Percentiles rank a stretch among this genome's conserved stretches.
These are phyloP conservation scores for Fusarium devonianum DNA, from an alignment of 2,329 filamentous ascomycete species.

Conservation along the genomic window DNA sequence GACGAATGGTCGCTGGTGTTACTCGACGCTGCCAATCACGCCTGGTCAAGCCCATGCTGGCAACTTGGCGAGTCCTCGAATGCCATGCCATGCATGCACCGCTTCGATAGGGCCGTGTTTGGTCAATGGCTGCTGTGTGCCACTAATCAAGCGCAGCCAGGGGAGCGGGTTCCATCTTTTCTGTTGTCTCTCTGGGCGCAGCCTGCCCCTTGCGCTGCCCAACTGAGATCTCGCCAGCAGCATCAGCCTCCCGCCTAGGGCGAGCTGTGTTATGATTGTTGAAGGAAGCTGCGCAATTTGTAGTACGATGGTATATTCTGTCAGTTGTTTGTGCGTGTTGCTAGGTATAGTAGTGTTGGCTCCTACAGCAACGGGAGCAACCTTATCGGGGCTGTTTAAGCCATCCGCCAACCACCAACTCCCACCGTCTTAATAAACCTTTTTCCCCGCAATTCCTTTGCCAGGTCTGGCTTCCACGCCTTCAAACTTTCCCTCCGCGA, in stretches of 20 bases:
- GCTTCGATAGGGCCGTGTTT: conserved; percentile 16
- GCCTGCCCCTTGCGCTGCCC: conserved; percentile 32
- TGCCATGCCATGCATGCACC: conserved; percentile 4
- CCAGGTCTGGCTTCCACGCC: not conserved
- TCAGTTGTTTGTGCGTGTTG: conserved; percentile 2
- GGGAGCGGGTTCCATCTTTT: conserved; percentile 10
- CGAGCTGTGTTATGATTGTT: not conserved
- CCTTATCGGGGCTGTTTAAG: conserved; percentile 23
- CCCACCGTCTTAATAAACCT: not conserved
- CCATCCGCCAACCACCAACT: conserved; percentile 2
- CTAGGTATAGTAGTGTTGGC: conserved; percentile 5
- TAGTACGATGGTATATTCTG: too few species aligned
- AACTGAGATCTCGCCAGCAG: conserved; percentile 40
- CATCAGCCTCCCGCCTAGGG: conserved; percentile 7
- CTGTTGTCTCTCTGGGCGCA: conserved; percentile 25
- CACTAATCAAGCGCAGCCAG: conserved; percentile 38
- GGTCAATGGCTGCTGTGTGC: conserved; percentile 31
- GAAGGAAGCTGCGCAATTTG: too few species aligned
- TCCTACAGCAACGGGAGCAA: conserved; percentile 22
- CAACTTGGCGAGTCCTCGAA: conserved; percentile 12
- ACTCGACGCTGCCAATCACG: conserved; percentile 30
- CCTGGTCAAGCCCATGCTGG: conserved; percentile 3
- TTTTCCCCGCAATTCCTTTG: not conserved
- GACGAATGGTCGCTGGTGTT: conserved; percentile 19
- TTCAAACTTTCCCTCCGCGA: not conserved